Evolutionary conservation across 2,329 filamentous ascomycete genomes (phyloP), one percentile per base, ranked within the genome.

Genomic region (Aspergillus niger): DNA sequence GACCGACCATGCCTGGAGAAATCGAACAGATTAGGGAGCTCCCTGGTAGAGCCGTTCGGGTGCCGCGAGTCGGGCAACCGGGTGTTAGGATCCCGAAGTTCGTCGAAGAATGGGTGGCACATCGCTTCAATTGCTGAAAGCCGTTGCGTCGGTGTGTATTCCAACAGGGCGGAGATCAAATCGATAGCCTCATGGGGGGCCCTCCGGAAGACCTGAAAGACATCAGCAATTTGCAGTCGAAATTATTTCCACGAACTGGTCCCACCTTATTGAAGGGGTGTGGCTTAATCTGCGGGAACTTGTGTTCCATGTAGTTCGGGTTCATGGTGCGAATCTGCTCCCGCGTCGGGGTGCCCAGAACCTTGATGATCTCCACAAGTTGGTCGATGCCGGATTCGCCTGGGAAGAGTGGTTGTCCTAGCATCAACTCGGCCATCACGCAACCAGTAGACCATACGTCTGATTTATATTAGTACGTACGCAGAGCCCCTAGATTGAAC

Each of bases 321-420:
- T 99, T 99, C 95, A 99, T 99, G 67, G 95, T 99, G 69, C 95
- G 91, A 73, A 99, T 99, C 79, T 99, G 95, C 77, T 99, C 95
- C 66, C 95, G 87, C 38, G 95, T 98, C 17, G 95, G 95, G 17
- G 95, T 99, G 62, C 95, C 95, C 63, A 99, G 83, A 56, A 99
- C 94, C 82, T 99, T 99, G 85, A 99, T 99, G 76, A 99, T 99
- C 80, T 99, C 95, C 49, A 99, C 95, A 52, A 99, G 83, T 77
- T 99, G 95, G 76, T 99, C 95, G 72, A 99, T 99, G 66, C 95
- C 95, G 51, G 95, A 99, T 79, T 99, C 95, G 71, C 95, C 95
- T 26, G 95, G 95, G 84, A 99, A 99, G 63, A 99, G 84, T 8
- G 95, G 95, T 78, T 99, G 95, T 55, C 95, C 95, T 65, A 99